These are phyloP conservation scores for Orbilia ellipsospora DNA, from an alignment of 2,329 filamentous ascomycete species.

Conservation along the genomic window DNA sequence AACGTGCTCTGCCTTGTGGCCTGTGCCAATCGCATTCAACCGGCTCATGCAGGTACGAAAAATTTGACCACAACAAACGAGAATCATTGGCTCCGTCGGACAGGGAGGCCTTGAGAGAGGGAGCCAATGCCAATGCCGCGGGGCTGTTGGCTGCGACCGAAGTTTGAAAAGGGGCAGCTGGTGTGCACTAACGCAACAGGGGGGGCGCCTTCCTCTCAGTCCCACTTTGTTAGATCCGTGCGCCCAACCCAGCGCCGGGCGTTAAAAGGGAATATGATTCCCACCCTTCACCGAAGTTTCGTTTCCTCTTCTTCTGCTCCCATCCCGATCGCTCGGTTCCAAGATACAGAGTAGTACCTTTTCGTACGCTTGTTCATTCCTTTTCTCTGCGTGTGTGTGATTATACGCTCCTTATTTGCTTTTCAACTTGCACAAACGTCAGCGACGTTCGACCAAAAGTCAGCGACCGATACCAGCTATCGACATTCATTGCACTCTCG, in stretches of 20 bases:
- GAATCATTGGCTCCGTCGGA: conserved; percentile 39
- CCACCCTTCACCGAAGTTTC: conserved; percentile 7
- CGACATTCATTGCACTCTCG: conserved; percentile 27
- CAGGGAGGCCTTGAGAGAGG: conserved; percentile 27
- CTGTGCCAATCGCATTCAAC: conserved; percentile 33
- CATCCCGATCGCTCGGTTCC: conserved; percentile 48
- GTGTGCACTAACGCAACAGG: conserved; percentile 18
- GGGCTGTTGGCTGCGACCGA: conserved; percentile 31
- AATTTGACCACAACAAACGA: conserved; percentile 37
- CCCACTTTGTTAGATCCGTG: conserved; percentile 1
- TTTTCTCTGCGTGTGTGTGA: background rate
- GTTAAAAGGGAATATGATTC: conserved; percentile 30
- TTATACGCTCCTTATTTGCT: conserved; percentile 42
- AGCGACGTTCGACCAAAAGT: conserved; percentile 39
- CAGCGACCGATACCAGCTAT: conserved; percentile 39
- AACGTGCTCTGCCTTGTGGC: conserved; percentile 54
- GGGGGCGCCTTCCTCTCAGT: conserved; percentile 9
- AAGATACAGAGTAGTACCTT: conserved; percentile 44
- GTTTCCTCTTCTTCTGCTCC: conserved; percentile 39
- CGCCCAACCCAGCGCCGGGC: background rate
- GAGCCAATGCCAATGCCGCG: conserved; percentile 22
- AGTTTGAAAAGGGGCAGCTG: conserved; percentile 36
- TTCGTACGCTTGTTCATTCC: conserved; percentile 1
- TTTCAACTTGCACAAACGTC: conserved; percentile 28
- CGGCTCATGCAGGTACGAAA: conserved; percentile 51